Evolutionary conservation across 2,329 filamentous ascomycete genomes (phyloP), one percentile per base, ranked within the genome.

Genomic region (Neonectria hederae): DNA sequence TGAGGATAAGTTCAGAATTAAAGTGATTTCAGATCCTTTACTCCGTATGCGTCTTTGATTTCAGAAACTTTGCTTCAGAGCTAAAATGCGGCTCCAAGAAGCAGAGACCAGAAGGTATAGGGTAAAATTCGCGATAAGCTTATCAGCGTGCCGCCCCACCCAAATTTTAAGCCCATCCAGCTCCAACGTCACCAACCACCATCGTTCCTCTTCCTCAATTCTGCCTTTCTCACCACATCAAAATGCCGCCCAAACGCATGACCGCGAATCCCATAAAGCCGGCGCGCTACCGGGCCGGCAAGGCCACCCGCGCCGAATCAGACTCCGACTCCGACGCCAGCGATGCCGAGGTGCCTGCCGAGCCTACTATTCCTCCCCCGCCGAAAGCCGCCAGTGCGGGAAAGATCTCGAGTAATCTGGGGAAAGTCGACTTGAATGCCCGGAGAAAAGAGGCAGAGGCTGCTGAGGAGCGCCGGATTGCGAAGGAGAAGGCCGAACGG

Each of bases 191-290:
- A 72, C 67, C 54, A 62, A 51, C 54, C 49, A 45, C 32, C 51
- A 55, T n/a, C 56, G 24, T 52, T 35, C 30, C 56, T 14, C 32
- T 55, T 43, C 55, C 21, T 38, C 22, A 40, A 45, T 63, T 51
- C 38, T 63, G 40, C 22, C 24, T 49, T 32, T 51, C 54, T 17
- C 35, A 45, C 10, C 38, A 43, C 9, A 30, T 59, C 70, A 74
- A 56, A 63, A 88, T 87, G 86, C 90, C 92, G 66, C 88, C 90
- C 13, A 94, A 92, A 78, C 92, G 92, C 75, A 97, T 98, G 92
- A 98, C 95, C 67, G 94, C 94, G 67, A 97, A 97, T 76, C 94
- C 93, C 4, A 81, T 90, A 63, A 90, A 89, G 77, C 92, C 93
- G 24, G 88, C 90, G 70, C 92, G 96, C 62, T 92, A 97, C 74